A percentile compares a stretch with the other conserved stretches of the same genome.
These are phyloP conservation scores for Xerocomus spinulosus DNA, from an alignment of 768 basidiomycete species.

Conservation along the genomic window DNA sequence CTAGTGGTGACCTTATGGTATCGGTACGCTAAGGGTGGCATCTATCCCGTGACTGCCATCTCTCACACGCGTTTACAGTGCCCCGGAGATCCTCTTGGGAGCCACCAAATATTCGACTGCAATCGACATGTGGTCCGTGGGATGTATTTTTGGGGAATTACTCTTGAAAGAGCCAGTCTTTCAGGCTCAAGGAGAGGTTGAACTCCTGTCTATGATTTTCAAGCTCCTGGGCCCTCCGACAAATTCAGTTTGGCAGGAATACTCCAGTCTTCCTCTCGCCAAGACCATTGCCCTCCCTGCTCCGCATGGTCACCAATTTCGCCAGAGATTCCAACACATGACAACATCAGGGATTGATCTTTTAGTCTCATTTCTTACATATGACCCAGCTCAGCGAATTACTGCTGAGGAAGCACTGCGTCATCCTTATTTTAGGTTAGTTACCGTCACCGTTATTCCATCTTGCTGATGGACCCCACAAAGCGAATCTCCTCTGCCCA, in stretches of 20 bases:
- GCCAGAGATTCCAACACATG: conserved; percentile 83
- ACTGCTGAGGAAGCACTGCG: conserved; percentile 84
- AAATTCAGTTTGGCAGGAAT: conserved; percentile 81
- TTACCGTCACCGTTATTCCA: neutral
- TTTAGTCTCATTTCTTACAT: conserved; percentile 74
- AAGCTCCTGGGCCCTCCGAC: conserved; percentile 94
- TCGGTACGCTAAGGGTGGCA: conserved; percentile 51
- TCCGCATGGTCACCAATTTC: conserved; percentile 69
- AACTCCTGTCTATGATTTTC: conserved; percentile 91
- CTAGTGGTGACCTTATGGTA: conserved; percentile 99
- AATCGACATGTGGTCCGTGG: conserved; percentile 98
- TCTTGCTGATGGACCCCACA: conserved; percentile 1
- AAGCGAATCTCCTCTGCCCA: conserved; percentile 92
- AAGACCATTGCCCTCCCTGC: conserved; percentile 75
- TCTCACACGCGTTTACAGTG: conserved; percentile 42
- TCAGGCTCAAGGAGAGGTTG: conserved; percentile 93
- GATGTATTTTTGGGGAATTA: conserved; percentile 97
- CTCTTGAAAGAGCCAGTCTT: conserved; percentile 95
- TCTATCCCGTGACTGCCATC: conserved; percentile 9
- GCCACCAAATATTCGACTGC: conserved; percentile 92
- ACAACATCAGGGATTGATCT: conserved; percentile 82
- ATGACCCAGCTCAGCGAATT: conserved; percentile 85
- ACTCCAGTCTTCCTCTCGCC: conserved; percentile 69
- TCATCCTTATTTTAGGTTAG: conserved; percentile 87
- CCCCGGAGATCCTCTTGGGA: conserved; percentile 93